Conservation (phyloP, 2,329 filamentous ascomycete genomes). For the Dactylella cylindrospora region DNA sequence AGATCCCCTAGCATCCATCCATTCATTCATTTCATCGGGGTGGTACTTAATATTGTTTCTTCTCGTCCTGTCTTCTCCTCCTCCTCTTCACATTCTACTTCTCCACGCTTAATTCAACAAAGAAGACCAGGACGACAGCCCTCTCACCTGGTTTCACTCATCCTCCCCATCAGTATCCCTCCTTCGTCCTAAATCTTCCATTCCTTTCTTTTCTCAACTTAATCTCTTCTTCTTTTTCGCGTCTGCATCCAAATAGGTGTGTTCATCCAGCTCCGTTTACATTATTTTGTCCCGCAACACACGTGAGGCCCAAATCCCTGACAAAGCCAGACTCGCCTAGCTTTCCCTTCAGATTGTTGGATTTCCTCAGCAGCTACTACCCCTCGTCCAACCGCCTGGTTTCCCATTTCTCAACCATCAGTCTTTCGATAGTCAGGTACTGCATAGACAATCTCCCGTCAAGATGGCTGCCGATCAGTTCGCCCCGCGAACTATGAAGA, state of each 20-base stretch:
- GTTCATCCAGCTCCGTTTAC: too few relatives aligned
- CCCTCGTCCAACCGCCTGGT: slow-evolving; percentile 23
- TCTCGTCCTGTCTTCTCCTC: slow-evolving; percentile 12
- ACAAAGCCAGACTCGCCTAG: too few relatives aligned
- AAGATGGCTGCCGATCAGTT: slow-evolving; percentile 43
- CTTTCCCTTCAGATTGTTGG: slow-evolving; percentile 39
- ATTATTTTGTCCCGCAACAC: slow-evolving; percentile 32
- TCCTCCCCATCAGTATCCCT: background rate
- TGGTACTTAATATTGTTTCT: slow-evolving; percentile 30
- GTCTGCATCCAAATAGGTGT: slow-evolving; percentile 15
- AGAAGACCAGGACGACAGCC: too few relatives aligned
- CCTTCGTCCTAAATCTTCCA: slow-evolving; percentile 7
- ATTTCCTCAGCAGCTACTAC: slow-evolving; percentile 43
- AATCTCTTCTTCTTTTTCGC: slow-evolving; percentile 14
- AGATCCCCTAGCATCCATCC: too few relatives aligned
- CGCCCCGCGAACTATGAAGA: slow-evolving; percentile 72
- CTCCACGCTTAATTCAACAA: slow-evolving; percentile 1
- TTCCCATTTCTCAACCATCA: slow-evolving; percentile 5
- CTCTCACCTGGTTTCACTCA: background rate
- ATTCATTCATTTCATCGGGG: too few relatives aligned
- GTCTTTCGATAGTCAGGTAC: slow-evolving; percentile 7
- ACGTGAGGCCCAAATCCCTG: slow-evolving; percentile 39
- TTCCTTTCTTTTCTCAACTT: slow-evolving; percentile 23
- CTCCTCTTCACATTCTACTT: slow-evolving; percentile 2
- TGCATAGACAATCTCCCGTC: background rate